phyloP scores from a whole-genome alignment of 2,329 filamentous ascomycete genomes.

The Teratosphaeria pseudoeucalypti region DNA sequence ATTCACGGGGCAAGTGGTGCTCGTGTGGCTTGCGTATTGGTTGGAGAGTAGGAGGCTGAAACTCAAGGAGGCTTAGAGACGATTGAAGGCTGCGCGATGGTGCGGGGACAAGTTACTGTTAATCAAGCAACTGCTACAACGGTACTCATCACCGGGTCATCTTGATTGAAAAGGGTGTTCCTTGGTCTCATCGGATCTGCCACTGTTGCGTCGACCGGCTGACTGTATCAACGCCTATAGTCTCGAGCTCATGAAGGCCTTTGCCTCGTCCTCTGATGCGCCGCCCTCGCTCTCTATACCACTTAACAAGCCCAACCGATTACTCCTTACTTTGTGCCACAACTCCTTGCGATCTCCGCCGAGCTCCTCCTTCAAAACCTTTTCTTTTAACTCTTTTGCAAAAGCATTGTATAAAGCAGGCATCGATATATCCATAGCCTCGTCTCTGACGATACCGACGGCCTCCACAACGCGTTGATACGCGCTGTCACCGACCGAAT shows the following conservation, averaged over 20 bases:
- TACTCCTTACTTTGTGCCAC: slow-evolving; percentile 64
- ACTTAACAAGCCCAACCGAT: slow-evolving; percentile 64
- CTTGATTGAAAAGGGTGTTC: background rate
- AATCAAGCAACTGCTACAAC: too few relatives aligned
- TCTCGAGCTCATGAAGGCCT: slow-evolving; percentile 15
- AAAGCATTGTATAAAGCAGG: slow-evolving; percentile 68
- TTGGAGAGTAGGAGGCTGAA: slow-evolving; percentile 18
- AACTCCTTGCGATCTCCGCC: slow-evolving; percentile 71
- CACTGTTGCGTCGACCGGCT: background rate
- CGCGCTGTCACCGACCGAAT: slow-evolving; percentile 64
- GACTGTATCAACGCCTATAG: background rate
- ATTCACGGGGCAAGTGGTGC: slow-evolving; percentile 17
- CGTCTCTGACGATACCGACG: slow-evolving; percentile 66
- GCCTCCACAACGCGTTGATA: slow-evolving; percentile 69
- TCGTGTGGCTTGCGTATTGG: slow-evolving; percentile 23
- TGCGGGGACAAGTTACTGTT: background rate
- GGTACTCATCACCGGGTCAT: too few relatives aligned
- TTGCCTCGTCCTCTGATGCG: slow-evolving; percentile 61
- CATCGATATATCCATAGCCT: slow-evolving; percentile 64
- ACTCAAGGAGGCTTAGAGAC: slow-evolving; percentile 7
- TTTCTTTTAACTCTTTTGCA: slow-evolving; percentile 59
- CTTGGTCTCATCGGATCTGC: too few relatives aligned
- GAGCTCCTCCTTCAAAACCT: slow-evolving; percentile 57
- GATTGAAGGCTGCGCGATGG: background rate
- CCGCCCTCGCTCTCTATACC: slow-evolving; percentile 51